Evolutionary conservation across 257 asterid genomes (phyloP), one percentile per base, ranked within the genome.

Genomic region (Solanum piurae): DNA sequence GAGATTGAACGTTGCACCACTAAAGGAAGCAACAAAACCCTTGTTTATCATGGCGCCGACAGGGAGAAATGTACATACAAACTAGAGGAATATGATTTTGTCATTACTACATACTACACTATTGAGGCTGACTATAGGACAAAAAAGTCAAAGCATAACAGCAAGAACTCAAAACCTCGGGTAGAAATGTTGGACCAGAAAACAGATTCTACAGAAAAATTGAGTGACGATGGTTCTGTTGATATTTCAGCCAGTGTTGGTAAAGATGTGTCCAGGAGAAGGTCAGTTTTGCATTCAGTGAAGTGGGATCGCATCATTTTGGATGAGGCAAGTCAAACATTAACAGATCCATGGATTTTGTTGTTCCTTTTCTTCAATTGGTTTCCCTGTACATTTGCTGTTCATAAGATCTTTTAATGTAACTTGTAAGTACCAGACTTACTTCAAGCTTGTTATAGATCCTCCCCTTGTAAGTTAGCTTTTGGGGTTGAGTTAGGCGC

Each of bases 271-370:
- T 83, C 94, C 40, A 71, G 74, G 60, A 91, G 89, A 46, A 91
- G 88, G 89, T 94, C 98, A 88, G 66, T 92, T 89, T 90, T 96
- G 91, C 98, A 93, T 90, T 93, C 93, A 27, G 91, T 94, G 90
- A 89, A 87, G 49, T 96, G 99, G 99, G 91, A 94, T 76, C 98
- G 99, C n/a, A 87, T 96, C 83, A 90, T 95, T 84, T 90, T 96
- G 93, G 99, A 96, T 90, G 98, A 96, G 95, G 98, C 95, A 73
- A 90, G 83, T 75, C 83, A 37, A 11, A 38, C 11, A 23, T 23
- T 75, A 18, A 37, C 33, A 23, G 83, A 40, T 21, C 7, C 83
- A 6, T 23, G 49, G 12, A 37, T 37, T 75, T 23, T 6, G 55
- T 23, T 75, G 55, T 37, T 75, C 9, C 3, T n/a, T 37, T 1